Evolutionary conservation across 371 early-diverging fungal species (phyloP).

Genomic region (Chytridium lagenaria): DNA sequence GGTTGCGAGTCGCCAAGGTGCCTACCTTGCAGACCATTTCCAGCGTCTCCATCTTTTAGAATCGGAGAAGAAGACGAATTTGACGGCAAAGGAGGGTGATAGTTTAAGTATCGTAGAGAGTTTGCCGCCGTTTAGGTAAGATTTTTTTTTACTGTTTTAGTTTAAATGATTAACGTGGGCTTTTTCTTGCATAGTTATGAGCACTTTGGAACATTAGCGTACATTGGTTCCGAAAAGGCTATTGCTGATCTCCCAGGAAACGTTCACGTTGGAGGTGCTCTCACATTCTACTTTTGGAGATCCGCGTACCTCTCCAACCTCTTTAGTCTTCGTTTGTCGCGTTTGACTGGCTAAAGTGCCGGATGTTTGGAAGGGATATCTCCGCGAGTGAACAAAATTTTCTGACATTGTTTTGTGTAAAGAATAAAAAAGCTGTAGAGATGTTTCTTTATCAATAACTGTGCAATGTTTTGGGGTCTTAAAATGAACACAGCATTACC

Average conservation of each 20-base stretch:
- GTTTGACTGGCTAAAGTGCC: slow-evolving; percentile 89
- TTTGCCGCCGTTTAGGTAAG: slow-evolving; percentile 72
- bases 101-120: slow-evolving; percentile 47
- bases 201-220: slow-evolving; percentile 85
- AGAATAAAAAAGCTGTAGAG: too few relatives aligned
- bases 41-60: slow-evolving; percentile 41
- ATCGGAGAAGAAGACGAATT: slow-evolving; percentile 25
- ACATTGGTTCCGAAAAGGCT: slow-evolving; percentile 88
- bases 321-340: slow-evolving; percentile 81
- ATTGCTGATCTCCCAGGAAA: slow-evolving; percentile 82
- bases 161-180: too few relatives aligned
- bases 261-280: slow-evolving; percentile 46
- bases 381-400: slow-evolving; percentile 71
- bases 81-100: slow-evolving; percentile 45
- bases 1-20: slow-evolving; percentile 91
- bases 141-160: neutral
- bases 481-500: too few relatives aligned
- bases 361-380: slow-evolving; percentile 87
- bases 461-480: too few relatives aligned
- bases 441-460: too few relatives aligned
- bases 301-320: slow-evolving; percentile 60
- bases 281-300: slow-evolving; percentile 50
- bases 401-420: neutral
- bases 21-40: slow-evolving; percentile 77
- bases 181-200: slow-evolving; percentile 36